phyloP scores from a whole-genome alignment of 2,329 filamentous ascomycete species.

The Metarhizium brunneum region DNA sequence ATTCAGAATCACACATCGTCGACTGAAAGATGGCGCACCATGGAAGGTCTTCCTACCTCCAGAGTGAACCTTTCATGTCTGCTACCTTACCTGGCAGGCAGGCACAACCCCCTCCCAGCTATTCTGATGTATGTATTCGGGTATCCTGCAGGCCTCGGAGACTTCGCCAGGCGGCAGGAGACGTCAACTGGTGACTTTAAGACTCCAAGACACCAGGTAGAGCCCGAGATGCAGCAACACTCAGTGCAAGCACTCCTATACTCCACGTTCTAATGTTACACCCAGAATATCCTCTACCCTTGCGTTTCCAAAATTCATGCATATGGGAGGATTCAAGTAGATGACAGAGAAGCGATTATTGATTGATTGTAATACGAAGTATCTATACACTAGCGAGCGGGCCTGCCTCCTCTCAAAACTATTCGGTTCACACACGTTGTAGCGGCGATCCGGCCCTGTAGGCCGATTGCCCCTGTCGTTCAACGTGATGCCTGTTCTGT shows the following conservation, averaged over 20 bases:
- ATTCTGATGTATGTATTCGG: not conserved
- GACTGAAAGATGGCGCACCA: not conserved
- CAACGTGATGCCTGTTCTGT: not conserved
- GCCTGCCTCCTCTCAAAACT: conserved; percentile 17
- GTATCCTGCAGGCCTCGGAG: too few relatives aligned
- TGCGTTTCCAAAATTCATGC: not conserved
- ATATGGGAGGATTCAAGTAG: not conserved
- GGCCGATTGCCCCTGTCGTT: not conserved
- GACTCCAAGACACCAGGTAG: too few relatives aligned
- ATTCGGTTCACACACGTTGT: not conserved
- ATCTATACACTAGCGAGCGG: conserved; percentile 26
- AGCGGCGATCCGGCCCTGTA: not conserved
- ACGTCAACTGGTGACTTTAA: too few relatives aligned
- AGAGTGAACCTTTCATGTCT: not conserved
- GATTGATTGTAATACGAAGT: conserved; percentile 18
- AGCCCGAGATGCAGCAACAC: too few relatives aligned
- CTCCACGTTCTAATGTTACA: not conserved
- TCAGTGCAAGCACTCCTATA: too few relatives aligned
- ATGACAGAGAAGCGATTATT: conserved; percentile 20
- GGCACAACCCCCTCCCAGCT: not conserved
- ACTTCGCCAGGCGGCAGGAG: too few relatives aligned
- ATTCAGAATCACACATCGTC: not conserved
- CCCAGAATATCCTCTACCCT: not conserved
- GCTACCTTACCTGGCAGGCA: not conserved
- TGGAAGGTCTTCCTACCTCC: not conserved